Evolutionary conservation across 768 basidiomycete genomes (phyloP), one percentile per base, ranked within the genome.

Genomic region (Lentinula edodes): DNA sequence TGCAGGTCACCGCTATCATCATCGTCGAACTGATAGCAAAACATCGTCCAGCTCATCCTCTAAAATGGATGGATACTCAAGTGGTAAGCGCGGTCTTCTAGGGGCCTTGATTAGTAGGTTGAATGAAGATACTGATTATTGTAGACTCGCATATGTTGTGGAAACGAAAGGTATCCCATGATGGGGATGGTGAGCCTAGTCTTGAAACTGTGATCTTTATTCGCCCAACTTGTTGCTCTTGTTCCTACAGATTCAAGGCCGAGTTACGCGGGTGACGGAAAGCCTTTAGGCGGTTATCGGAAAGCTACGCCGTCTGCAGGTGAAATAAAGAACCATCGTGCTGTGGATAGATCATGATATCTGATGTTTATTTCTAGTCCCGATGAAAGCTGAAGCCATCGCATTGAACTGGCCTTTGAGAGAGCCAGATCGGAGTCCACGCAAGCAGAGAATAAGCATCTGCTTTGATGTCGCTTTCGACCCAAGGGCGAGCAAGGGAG

Each of bases 401-500:
- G 43, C 58, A 16, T 59, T 59, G 34, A 59, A 34, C 46, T 59
- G 58, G 58, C 58, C 58, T 59, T 23, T 59, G 34, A 51, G 35
- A 28, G 58, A 48, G 32, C 34, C 55, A 13, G 41, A 45, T 9
- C 43, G 45, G 6, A 34, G 20, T 10, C 46, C 58, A 18, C 43
- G 58, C 46, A 59, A 50, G 28, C 18, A 46, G 34, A 20, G 58
- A 20, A 0, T 18, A 7, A 59, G 32, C 18, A 51, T 59, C 23
- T 59, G 58, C 23, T 59, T 59, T 28, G 58, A 59, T 18, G 38
- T 59, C 46, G 58, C 58, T 13, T 59, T 59, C 45, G 58, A 59
- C 42, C 58, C 58, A 38, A 23, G 58, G 41, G 34, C 15, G 10
- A 18, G 3, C 45, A 59, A 36, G 32, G 58, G 58, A 5, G 58